Evolutionary conservation across 495 filamentous ascomycete genomes (phyloP), one percentile per base, ranked within the genome.

Genomic region (Choiromyces venosus): DNA sequence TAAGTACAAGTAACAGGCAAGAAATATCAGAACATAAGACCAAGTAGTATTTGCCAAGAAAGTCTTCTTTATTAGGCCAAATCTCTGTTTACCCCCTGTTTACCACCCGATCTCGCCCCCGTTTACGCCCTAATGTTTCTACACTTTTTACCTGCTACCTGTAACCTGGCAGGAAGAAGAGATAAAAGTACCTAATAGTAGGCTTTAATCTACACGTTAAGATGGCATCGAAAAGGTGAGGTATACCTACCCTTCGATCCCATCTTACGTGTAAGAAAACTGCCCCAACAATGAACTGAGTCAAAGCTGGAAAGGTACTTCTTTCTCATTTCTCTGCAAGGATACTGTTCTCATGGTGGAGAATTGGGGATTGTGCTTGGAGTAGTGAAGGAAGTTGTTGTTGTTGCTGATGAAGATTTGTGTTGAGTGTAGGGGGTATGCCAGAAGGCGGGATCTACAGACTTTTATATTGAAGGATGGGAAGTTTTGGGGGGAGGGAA

Each of bases 231-330:
- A 81, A 75, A 73, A 67, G 79, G 67, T 66, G 65, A 38, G 65
- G 66, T 72, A 39, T 40, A 39, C 73, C 78, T 80, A 75, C 79
- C 79, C 79, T 80, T 80, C 79, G 79, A 77, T 80, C 79, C 79
- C 79, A 80, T 80, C 79, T 80, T 80, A 80, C 78, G 78, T 80
- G 67, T 68, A 16, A 77, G 75, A 77, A 42, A 77, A 77, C 71
- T 76, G 75, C 75, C 75, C 75, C 75, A 61, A 61, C n/a, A 61
- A 61, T 61, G 52, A 61, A 2, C 52, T 74, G 75, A 73, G 35
- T 33, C 75, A 69, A 77, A 72, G 36, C 64, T 77, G 69, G 75
- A 69, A 42, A 61, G 52, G 25, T 61, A 61, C 52, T 61, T 61
- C 40, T 70, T 69, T 67, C 69, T 61, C 39, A 40, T 29, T 29